Evolutionary conservation across 306 rosid species (phyloP), one percentile per base, ranked within the genome.

Genomic region (Boehmeria nivea): DNA sequence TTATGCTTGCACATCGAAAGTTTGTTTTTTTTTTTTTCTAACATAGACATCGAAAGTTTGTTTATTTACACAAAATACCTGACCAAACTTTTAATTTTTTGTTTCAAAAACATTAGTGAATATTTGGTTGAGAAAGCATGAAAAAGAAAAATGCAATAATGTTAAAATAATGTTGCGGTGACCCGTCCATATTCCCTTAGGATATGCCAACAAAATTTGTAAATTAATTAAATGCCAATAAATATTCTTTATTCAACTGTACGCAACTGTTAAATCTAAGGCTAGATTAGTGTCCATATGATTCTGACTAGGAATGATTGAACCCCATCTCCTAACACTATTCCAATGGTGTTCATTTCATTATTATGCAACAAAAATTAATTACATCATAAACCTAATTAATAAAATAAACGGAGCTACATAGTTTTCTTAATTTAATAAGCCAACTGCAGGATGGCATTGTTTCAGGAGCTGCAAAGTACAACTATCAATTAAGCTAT

Each of bases 401-500:
- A 54, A 56, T 38, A 36, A 38, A 34, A 21, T 6, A 51, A 36
- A 37, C 6, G 3, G 25, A 56, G 45, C 34, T 38, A 22, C 33
- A 31, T 56, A 38, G 24, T 12, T 56, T 54, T 54, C 42, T 54
- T 56, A n/a, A 12, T 56, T 56, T 36, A 56, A 18, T 23, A 14
- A 39, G 27, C 20, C 33, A 21, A 19, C 7, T 56, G 2, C 36
- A 39, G 19, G 28, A 23, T 38, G 17, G 15, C 19, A 56, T 56
- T 38, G 18, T 23, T 56, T 21, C 46, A 39, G 3, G 36, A 20
- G 61, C 48, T 37, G 22, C 61, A 56, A 37, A 39, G 48, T 23
- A 56, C 61, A 56, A 39, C 61, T 38, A 37, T n/a, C 36, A 56
- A 56, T 54, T 8, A 33, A 54, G 16, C 11, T 54, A 54, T 25